Conservation (phyloP, 2,329 filamentous ascomycete species). For the Penicillium sp. region DNA sequence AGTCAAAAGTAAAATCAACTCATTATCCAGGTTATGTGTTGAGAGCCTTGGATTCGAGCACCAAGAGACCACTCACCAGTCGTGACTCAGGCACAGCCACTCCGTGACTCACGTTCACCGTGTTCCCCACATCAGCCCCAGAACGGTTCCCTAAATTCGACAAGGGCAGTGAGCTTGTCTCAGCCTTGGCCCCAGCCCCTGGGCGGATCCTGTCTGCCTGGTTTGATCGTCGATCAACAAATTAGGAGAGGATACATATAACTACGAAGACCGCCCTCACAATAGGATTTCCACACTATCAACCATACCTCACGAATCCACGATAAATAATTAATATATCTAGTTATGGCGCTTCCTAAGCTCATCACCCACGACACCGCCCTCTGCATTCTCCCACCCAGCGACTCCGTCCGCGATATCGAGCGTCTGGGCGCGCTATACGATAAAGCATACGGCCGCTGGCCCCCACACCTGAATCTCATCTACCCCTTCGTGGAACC, state of each 20-base stretch:
- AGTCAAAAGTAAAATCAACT: too few species aligned
- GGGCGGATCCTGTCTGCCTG: background rate
- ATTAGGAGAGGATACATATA: background rate
- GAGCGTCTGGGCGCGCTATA: slow-evolving; percentile 10
- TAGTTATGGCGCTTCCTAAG: background rate
- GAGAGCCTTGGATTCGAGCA: too few species aligned
- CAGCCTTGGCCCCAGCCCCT: background rate
- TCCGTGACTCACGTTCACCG: background rate
- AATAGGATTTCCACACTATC: too few species aligned
- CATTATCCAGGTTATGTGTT: too few species aligned
- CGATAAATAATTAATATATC: background rate
- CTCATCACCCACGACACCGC: slow-evolving; percentile 14
- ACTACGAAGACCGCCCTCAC: background rate
- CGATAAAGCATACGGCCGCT: slow-evolving; percentile 17
- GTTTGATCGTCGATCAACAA: background rate
- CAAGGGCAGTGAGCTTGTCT: background rate
- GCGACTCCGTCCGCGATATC: slow-evolving; percentile 4
- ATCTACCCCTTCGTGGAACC: slow-evolving; percentile 16
- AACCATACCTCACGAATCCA: background rate
- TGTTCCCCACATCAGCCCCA: background rate
- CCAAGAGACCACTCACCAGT: background rate
- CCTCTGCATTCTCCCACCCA: slow-evolving; percentile 12
- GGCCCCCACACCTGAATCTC: slow-evolving; percentile 14
- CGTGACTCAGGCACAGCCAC: background rate
- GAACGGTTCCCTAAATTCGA: background rate